phyloP scores from a whole-genome alignment of 176 grass and related monocot species.

The Phragmites australis region DNA sequence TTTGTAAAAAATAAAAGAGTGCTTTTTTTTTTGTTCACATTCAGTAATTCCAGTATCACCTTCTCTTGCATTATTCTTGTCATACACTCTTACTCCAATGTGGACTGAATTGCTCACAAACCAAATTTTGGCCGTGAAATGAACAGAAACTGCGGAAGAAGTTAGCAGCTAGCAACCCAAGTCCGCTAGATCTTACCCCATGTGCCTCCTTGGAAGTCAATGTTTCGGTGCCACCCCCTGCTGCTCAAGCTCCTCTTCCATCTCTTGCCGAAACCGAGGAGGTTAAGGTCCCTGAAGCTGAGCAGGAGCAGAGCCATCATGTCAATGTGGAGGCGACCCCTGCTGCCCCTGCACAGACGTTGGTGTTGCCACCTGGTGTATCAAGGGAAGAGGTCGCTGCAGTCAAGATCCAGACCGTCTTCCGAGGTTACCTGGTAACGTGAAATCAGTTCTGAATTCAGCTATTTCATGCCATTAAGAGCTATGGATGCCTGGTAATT shows the following conservation, averaged over 20 bases:
- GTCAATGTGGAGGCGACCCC: slow-evolving; percentile 34
- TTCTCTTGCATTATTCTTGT: not conserved
- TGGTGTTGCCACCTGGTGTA: slow-evolving; percentile 44
- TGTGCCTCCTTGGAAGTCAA: slow-evolving; percentile 46
- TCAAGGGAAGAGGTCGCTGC: slow-evolving; percentile 78
- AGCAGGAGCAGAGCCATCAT: slow-evolving; percentile 73
- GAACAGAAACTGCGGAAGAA: slow-evolving; percentile 68
- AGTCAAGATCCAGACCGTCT: slow-evolving; percentile 94
- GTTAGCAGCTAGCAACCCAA: slow-evolving; percentile 32
- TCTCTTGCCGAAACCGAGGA: slow-evolving; percentile 52
- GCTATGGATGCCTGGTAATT: not conserved
- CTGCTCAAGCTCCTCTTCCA: slow-evolving; percentile 33
- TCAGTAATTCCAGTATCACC: not conserved
- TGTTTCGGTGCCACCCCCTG: slow-evolving; percentile 44
- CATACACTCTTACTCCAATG: slow-evolving; percentile 6
- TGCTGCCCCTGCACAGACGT: not conserved
- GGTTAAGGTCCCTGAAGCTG: slow-evolving; percentile 54
- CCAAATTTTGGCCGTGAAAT: slow-evolving; percentile 3
- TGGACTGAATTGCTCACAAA: slow-evolving; percentile 32
- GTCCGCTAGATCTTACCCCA: slow-evolving; percentile 48
- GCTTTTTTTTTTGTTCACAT: too few relatives aligned
- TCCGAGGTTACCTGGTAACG: slow-evolving; percentile 95
- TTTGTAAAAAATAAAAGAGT: too few relatives aligned
- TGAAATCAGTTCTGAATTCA: slow-evolving; percentile 23
- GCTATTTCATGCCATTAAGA: slow-evolving; percentile 25